Evolutionary conservation across 768 basidiomycete species (phyloP).

Genomic region (Cystobasidium tubakii): DNA sequence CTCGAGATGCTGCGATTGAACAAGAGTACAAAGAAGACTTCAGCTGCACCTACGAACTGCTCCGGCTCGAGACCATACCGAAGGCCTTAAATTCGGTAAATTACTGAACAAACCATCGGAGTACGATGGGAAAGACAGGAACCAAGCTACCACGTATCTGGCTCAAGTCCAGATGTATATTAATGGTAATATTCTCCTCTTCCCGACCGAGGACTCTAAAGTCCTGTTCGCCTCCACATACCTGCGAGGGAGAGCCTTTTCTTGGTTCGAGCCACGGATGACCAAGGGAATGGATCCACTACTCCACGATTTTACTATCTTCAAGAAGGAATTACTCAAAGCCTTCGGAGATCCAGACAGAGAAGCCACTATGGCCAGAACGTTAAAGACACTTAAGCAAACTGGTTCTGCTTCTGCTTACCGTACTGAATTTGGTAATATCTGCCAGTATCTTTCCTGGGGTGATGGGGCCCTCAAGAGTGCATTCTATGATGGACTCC

Average conservation of each 20-base stretch:
- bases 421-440: not conserved
- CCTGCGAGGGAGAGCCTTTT: not conserved
- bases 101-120: too few relatives aligned
- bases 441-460: not conserved
- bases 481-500: conserved; percentile 6
- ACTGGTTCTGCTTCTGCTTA: conserved; percentile 12
- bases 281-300: not conserved
- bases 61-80: too few relatives aligned
- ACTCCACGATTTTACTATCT: not conserved
- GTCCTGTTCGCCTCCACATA: not conserved
- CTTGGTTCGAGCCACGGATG: not conserved
- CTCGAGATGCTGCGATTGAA: too few relatives aligned
- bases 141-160: too few relatives aligned
- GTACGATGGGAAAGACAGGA: too few relatives aligned
- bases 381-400: not conserved
- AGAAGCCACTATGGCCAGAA: not conserved
- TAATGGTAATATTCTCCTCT: not conserved
- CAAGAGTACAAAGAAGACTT: too few relatives aligned
- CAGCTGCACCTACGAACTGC: too few relatives aligned
- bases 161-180: too few relatives aligned
- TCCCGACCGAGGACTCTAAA: not conserved
- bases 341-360: not conserved
- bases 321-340: not conserved
- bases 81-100: too few relatives aligned
- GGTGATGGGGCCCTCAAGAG: not conserved